Base-by-base conservation (phyloP, 768 basidiomycete genomes). In the Rhizopogon roseolus region DNA sequence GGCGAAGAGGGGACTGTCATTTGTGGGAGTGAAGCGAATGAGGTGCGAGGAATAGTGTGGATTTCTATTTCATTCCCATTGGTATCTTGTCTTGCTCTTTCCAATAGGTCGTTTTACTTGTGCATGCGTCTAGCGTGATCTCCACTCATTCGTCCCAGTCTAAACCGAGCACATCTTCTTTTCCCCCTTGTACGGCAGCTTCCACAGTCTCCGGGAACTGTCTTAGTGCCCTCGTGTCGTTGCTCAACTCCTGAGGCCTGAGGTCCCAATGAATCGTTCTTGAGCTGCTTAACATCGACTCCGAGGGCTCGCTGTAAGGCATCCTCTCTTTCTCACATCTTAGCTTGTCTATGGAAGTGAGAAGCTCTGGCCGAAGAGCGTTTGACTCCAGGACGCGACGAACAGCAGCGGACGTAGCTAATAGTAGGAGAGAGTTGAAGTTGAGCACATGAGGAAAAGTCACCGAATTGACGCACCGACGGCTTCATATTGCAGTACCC, bases 1-100 rank as follows among this genome's bases (percentile, higher is more conserved):
- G 58, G 86, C 91, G 40, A 85, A 88, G 73, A 77, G 85, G 53
- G 96, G 95, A 0, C 69, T 97, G 68, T 71, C 91, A 64, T 97
- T 98, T 68, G 74, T 94, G 52, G 81, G 86, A 6, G 73, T 90
- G 50, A 79, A 78, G 53, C 62, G 53, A 41, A 32, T n/a, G n/a
- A n/a, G 39, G 32, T 22, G 36, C 17, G 27, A 19, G n/a, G 37
- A 7, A 8, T 34, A 34, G 28, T 14, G 37, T 13, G 13, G 36
- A n/a, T n/a, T n/a, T n/a, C n/a, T n/a, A n/a, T n/a, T n/a, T n/a
- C n/a, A 45, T 6, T 22, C 10, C 17, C 17, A 42, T 25, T 49
- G 22, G 8, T 29, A 29, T 29, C 29, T 22, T 13, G 34, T 52
- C 27, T 42, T 45, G n/a, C 38, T 29, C 5, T 39, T 48, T 16